Evolutionary conservation across 768 basidiomycete species (phyloP).

Genomic region (Suillus ampliporus): DNA sequence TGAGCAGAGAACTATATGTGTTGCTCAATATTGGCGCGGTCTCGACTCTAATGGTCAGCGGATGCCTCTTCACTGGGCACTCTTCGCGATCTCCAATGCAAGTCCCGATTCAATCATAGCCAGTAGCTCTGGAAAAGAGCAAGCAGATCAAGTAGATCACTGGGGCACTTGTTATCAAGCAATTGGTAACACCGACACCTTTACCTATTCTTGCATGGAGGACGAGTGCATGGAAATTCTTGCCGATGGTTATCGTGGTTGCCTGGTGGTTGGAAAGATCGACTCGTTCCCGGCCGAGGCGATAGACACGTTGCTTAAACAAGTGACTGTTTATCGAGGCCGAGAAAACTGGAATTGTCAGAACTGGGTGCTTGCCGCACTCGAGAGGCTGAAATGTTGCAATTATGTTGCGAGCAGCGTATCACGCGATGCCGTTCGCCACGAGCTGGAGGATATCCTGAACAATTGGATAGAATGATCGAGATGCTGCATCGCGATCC

Average conservation of each 20-base stretch:
- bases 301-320: conserved; percentile 26
- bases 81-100: conserved; percentile 35
- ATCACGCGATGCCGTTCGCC: conserved; percentile 25
- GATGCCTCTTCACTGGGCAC: conserved; percentile 36
- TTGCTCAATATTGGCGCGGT: conserved; percentile 38
- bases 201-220: conserved; percentile 31
- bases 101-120: conserved; percentile 22
- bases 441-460: conserved; percentile 30
- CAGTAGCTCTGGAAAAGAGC: conserved; percentile 29
- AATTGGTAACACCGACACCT: conserved; percentile 35
- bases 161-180: conserved; percentile 38
- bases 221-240: conserved; percentile 39
- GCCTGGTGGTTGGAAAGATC: conserved; percentile 31
- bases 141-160: conserved; percentile 31
- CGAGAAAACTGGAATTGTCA: conserved; percentile 40
- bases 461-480: conserved; percentile 27
- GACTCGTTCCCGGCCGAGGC: conserved; percentile 19
- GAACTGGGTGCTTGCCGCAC: conserved; percentile 32
- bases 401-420: conserved; percentile 23
- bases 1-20: conserved; percentile 26
- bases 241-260: conserved; percentile 34
- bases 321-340: conserved; percentile 29
- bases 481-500: not conserved
- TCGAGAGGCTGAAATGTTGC: conserved; percentile 28
- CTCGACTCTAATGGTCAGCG: conserved; percentile 25